A percentile compares a stretch with the other conserved stretches of the same genome.
Evolutionary conservation across 2,329 filamentous ascomycete species (phyloP).

Genomic region (Nannizziopsis barbatae): DNA sequence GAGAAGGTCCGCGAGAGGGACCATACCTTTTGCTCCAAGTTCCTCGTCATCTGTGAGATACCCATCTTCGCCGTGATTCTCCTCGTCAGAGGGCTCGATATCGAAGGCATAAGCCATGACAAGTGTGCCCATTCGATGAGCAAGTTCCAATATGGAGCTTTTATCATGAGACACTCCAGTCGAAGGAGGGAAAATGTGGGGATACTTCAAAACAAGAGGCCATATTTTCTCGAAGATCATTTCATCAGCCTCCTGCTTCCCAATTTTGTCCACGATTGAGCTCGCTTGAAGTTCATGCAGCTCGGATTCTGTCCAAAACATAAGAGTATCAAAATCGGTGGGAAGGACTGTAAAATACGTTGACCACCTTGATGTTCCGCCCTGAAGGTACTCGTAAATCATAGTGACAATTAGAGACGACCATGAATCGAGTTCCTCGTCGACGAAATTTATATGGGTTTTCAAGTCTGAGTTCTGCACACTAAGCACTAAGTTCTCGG

Average conservation of each 20-base stretch:
- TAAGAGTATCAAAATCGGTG: conserved; percentile 63
- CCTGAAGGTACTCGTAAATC: conserved; percentile 59
- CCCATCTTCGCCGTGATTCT: conserved; percentile 40
- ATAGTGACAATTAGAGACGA: conserved; percentile 61
- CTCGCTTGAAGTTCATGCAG: conserved; percentile 64
- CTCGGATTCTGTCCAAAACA: conserved; percentile 73
- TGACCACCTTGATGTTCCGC: conserved; percentile 57
- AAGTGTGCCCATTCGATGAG: conserved; percentile 72
- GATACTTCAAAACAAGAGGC: conserved; percentile 39
- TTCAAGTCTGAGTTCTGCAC: conserved; percentile 60
- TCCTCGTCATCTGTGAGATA: conserved; percentile 53
- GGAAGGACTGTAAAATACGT: conserved; percentile 70
- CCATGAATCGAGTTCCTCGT: conserved; percentile 42
- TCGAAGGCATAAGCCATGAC: conserved; percentile 95
- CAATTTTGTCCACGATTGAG: conserved; percentile 64
- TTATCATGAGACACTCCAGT: conserved; percentile 32
- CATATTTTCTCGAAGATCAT: conserved; percentile 52
- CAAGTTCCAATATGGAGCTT: conserved; percentile 43
- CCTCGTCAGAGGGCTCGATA: conserved; percentile 53
- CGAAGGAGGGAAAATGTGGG: conserved; percentile 32
- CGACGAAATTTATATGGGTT: conserved; percentile 45
- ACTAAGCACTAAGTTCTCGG: conserved; percentile 59
- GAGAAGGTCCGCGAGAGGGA: conserved; percentile 79
- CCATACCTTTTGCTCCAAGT: conserved; percentile 68
- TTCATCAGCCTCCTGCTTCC: conserved; percentile 57